Evolutionary conservation across 2,329 filamentous ascomycete genomes (phyloP), one percentile per base, ranked within the genome.

Genomic region (Blumeria graminis): DNA sequence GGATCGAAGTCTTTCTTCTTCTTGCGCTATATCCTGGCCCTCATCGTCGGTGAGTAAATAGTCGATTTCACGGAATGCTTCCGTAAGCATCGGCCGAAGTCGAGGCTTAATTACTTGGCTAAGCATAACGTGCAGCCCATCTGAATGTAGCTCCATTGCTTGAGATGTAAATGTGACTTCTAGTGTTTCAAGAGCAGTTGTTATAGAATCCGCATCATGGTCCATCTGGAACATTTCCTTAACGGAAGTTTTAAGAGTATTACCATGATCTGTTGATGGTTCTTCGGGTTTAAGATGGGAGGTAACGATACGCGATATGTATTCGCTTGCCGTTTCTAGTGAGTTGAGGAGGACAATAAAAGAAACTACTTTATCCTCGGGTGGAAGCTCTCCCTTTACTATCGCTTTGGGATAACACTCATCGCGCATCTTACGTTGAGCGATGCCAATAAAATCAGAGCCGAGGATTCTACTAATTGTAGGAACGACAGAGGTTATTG

Each of bases 291-390:
- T 71, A 10, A 89, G 72, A 52, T 83, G 80, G 36, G 80, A 76
- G 35, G 76, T 75, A 48, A 96, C 82, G 62, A 98, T 95, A 56
- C 90, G 84, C 14, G 80, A 78, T 55, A 95, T 77, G 68, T 98
- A 98, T 65, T 95, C 87, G 60, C 86, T 86, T 9, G 88, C 83
- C 58, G 94, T 78, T 66, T 98, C 90, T 32, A 98, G 79, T 66
- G 90, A 95, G 74, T 98, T 98, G 69, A 95, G 87, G 51, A 95
- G 76, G 22, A 96, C 82, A 14, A 95, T 80, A 67, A 98, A 98
- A 3, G 84, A 76, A 55, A 96, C 78, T 61, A 95, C 84, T 62
- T 83, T 86, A 63, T 88, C 81, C 67, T 98, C 92, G 0, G 89
- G 86, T 0, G 90, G 90, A 48, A 89, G 75, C 0, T 81, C 84